Evolutionary conservation across 1,284 basidiomycete species (phyloP), one percentile per base, ranked within the genome.

Genomic region (Ustilago tritici): DNA sequence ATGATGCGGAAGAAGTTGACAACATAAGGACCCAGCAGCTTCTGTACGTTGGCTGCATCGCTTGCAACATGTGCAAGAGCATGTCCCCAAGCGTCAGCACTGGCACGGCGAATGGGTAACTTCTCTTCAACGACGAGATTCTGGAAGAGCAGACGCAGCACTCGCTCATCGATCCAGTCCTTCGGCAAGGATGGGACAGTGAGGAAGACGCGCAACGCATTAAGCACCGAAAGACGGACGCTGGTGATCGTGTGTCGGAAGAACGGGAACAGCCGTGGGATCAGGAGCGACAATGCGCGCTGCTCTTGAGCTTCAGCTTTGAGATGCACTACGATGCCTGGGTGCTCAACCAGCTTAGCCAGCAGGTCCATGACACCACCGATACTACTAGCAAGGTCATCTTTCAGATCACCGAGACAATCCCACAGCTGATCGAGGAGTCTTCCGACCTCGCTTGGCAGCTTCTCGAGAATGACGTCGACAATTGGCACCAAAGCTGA

Each of bases 191-290:
- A 90, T 1, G 91, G 87, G 1, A 94, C 92, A 15, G 89, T 89
- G 88, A 98, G 92, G 87, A 99, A 95, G 5, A 93, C 93, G 57
- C 92, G 90, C 6, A 99, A 88, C 0, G 95, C 95, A 71, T 94
- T 92, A 64, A 96, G 93, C 7, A 99, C 95, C 6, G 97, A 93
- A 10, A 96, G 89, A 19, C 97, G 94, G 60, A 99, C 97, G 75
- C 92, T 92, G 0, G 93, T 88, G 82, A 99, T 99, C 0, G 96
- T 97, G 87, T 99, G 97, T 12, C 97, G 93, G 88, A 99, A 96
- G 89, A 97, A 99, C 3, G 95, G 94, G 87, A 95, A 99, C 17
- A 98, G 88, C 0, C 92, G 93, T 2, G 94, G 93, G 15, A 97
- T 93, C 56, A 98, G 90, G 0, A 89, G 89, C 14, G 91, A 90